Base-by-base conservation (phyloP, 1,284 basidiomycete genomes). In the Naganishia cerealis region DNA sequence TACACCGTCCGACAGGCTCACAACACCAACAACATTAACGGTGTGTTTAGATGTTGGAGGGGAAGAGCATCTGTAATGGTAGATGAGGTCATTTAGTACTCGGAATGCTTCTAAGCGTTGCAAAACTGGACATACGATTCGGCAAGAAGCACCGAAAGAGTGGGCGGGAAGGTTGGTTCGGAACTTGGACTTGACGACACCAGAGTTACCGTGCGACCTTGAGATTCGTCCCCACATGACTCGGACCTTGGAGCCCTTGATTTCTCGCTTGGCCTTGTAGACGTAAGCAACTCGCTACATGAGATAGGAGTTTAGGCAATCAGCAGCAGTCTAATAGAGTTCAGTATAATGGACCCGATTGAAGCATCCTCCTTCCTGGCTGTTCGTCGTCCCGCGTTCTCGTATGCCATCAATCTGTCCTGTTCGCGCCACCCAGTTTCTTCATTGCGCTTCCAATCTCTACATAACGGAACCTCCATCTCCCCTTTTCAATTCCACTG, bases 101-200 rank as follows among this genome's bases (percentile, higher is more conserved):
- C 54, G 71, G 66, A 43, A 40, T 13, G 24, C 10, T 21, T 18
- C 24, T 54, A 40, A 8, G 9, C n/a, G 42, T 18, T 18, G 15
- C 12, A 16, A 3, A n/a, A 71, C 39, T 52, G 73, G 85, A 89
- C 79, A 70, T 82, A 98, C 92, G 82, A 99, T 86, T 81, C 95
- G 90, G 83, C 94, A 90, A 78, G 87, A 87, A 71, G 94, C 94
- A 82, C 95, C 94, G 82, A 99, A 98, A 71, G 91, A 88, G 79
- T 90, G 90, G 73, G 96, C 91, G 75, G 96, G 95, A 76, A 99
- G 90, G 87, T 99, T 99, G 79, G 88, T 87, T 75, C 86, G 86
- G 88, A 99, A 99, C 87, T 98, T 97, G 84, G 90, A 89, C 84
- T 95, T 95, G 79, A 98, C 95, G 76, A 94, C 93, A 80, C 95